A percentile compares a stretch with the other conserved stretches of the same genome.
Evolutionary conservation across 2,329 filamentous ascomycete genomes (phyloP).

Genomic region (Botrytis pseudocinerea): DNA sequence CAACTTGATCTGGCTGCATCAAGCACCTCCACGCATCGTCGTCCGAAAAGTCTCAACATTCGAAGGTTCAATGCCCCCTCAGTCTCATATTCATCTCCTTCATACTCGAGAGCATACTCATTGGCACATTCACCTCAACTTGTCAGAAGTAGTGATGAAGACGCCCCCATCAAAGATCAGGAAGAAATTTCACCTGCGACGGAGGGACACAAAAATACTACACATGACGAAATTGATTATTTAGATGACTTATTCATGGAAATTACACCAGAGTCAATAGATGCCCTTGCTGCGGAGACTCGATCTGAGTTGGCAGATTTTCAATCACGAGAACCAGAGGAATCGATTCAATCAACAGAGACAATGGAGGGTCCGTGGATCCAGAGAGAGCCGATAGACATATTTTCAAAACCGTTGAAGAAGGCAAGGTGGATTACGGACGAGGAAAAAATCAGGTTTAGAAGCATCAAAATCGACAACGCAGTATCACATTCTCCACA

Average conservation of each 20-base stretch:
- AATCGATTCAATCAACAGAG: neutral
- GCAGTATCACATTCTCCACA: slow-evolving; percentile 16
- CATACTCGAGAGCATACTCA: slow-evolving; percentile 11
- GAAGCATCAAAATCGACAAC: slow-evolving; percentile 23
- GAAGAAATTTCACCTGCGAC: neutral
- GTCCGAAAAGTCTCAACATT: neutral
- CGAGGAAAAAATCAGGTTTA: slow-evolving; percentile 10
- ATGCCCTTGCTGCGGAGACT: slow-evolving; percentile 36
- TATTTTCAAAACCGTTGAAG: neutral
- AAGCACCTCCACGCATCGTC: neutral
- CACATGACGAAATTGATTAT: neutral
- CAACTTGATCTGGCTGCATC: slow-evolving; percentile 36
- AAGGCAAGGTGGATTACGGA: slow-evolving; percentile 14
- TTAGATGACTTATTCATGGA: slow-evolving; percentile 37
- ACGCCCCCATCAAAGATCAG: neutral
- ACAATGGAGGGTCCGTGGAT: neutral
- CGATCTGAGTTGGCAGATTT: slow-evolving; percentile 3
- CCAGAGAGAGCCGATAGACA: slow-evolving; percentile 11
- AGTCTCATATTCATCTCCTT: slow-evolving; percentile 4
- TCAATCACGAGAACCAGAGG: neutral
- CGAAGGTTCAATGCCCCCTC: slow-evolving; percentile 19
- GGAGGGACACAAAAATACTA: neutral
- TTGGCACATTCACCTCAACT: neutral
- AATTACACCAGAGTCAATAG: slow-evolving; percentile 43
- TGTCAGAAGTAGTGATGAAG: neutral